Evolutionary conservation across 2,329 filamentous ascomycete genomes (phyloP), one percentile per base, ranked within the genome.

Genomic region (Chrysoporthe puriensis): DNA sequence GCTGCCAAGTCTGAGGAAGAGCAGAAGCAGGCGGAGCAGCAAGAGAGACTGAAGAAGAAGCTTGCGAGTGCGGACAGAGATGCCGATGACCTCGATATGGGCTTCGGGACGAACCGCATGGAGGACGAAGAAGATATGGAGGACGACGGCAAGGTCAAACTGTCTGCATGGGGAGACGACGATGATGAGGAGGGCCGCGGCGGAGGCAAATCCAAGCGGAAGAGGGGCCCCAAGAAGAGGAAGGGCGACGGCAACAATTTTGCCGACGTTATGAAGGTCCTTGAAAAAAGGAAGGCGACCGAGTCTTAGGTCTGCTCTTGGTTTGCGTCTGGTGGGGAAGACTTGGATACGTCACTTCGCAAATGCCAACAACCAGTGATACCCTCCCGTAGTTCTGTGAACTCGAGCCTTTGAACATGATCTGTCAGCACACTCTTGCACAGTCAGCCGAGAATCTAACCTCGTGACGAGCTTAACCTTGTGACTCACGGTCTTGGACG

Each of bases 61-160:
- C 83, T 97, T 6, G 83, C 90, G 73, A 85, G 85, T 69, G 88
- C 89, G 66, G 91, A 92, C 72, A 87, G 94, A 60, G 95, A 98
- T 76, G 88, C 94, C 60, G 90, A 95, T 67, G 95, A 99, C 79
- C 86, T 99, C 80, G 96, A 99, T 75, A 88, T 98, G 84, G 95
- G 94, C 69, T 98, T 99, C 75, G 96, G 96, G 44, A 92, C 90
- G 26, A 96, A 91, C 75, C 86, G 95, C 40, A 90, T 93, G 74
- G 94, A 92, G 64, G 96, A 97, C 74, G 94, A 94, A 62, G 94
- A 94, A 69, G 94, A 97, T 71, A 86, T 91, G 71, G 92, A 94
- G 52, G 84, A 85, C 32, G 81, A 80, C 76, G 83, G 82, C 56
- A 88, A 86, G 72, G 80, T 93, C 70, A 92, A 91, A 80, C 78